Evolutionary conservation across 257 asterid genomes (phyloP).

Genomic region (Solanum etuberosum): DNA sequence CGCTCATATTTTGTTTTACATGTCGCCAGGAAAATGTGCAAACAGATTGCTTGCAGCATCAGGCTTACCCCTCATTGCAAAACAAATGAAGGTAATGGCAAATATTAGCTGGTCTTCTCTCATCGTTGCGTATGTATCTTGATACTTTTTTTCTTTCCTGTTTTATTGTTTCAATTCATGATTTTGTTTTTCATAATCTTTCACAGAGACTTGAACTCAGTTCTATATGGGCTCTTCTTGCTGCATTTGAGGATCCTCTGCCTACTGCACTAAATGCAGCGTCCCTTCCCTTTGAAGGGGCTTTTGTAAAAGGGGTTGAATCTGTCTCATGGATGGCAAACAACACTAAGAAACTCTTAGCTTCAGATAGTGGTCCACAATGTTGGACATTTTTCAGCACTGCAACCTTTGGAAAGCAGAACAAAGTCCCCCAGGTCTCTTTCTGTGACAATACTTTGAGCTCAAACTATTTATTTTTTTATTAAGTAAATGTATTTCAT

Average conservation of each 20-base stretch:
- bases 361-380: slow-evolving; percentile 43
- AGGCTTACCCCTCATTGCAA: slow-evolving; percentile 88
- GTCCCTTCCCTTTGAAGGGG: slow-evolving; percentile 61
- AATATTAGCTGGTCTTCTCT: background rate
- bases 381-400: slow-evolving; percentile 97
- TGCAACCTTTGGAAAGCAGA: slow-evolving; percentile 57
- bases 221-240: slow-evolving; percentile 91
- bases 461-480: background rate
- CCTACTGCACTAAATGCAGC: slow-evolving; percentile 35
- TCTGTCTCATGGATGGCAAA: slow-evolving; percentile 92
- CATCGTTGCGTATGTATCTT: background rate
- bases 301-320: slow-evolving; percentile 80
- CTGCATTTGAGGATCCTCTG: slow-evolving; percentile 87
- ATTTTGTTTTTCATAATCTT: slow-evolving; percentile 1
- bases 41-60: slow-evolving; percentile 80
- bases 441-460: background rate
- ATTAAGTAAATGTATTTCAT: background rate
- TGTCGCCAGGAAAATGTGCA: slow-evolving; percentile 86
- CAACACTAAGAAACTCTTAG: slow-evolving; percentile 58
- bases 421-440: slow-evolving; percentile 93
- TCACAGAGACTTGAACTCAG: slow-evolving; percentile 72
- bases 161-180: background rate
- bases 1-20: background rate
- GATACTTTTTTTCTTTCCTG: background rate
- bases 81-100: slow-evolving; percentile 81